Base-by-base conservation (phyloP, 257 asterid genomes). In the Cynanchum wilfordii region DNA sequence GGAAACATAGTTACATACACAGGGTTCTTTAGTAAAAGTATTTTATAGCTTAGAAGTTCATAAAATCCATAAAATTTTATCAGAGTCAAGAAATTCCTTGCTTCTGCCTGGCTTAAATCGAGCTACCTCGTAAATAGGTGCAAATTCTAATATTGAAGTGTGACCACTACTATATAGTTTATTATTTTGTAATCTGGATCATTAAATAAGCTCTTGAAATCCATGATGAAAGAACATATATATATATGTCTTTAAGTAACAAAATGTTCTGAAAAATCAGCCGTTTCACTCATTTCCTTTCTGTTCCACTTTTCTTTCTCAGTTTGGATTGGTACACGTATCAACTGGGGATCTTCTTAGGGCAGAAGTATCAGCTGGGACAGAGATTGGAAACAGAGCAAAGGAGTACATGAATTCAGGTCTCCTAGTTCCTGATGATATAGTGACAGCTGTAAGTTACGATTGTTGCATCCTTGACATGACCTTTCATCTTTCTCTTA, bases 311-410 rank as follows among this genome's bases (percentile, higher is more conserved):
- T 75, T 72, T 75, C 50, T 82, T 73, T 74, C 83, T 76, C 92
- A 93, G 98, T 91, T 87, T 83, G 97, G 97, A 51, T 75, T 93
- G 80, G 97, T 93, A 70, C 97, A 93, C 75, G 84, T 93, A 73
- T 93, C 98, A 42, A 93, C 97, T 75, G 98, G 98, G 74, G 98
- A 90, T 86, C 88, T 93, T 79, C 84, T 93, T 69, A 89, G 98
- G 85, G 97, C 96, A 73, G 98, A 93, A 86, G 90, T 89, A 55
- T 78, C 96, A 49, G 96, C 94, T 40, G 89, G 91, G 72, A 84
- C 97, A 60, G 96, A 89, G 67, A 93, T 88, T 55, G 97, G 98
- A 74, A 89, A 79, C 66, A 82, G 82, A 82, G 98, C 97, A 42
- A 90, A 89, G 87, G 98, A 88, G 84, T 89, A 83, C 69, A 93